phyloP scores from a whole-genome alignment of 257 asterid genomes.

The Gardenia jasminoides region DNA sequence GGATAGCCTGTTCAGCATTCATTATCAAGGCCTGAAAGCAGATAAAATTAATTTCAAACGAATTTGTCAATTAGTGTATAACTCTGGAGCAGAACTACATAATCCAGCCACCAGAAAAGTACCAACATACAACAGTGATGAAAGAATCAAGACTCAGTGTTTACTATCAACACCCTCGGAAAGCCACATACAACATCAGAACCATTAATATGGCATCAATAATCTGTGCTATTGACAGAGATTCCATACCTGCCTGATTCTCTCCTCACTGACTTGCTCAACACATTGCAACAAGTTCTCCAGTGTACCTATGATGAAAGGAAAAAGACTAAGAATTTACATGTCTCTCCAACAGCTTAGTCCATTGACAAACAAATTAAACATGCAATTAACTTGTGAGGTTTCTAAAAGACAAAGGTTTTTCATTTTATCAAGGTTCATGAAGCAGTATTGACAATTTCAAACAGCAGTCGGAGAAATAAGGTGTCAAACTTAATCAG shows the following conservation, averaged over 20 bases:
- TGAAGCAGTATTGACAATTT: not conserved
- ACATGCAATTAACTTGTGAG: not conserved
- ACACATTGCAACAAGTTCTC: slow-evolving; percentile 76
- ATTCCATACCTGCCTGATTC: slow-evolving; percentile 65
- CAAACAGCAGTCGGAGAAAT: not conserved
- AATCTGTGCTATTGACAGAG: not conserved
- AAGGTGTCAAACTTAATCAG: not conserved
- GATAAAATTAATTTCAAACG: slow-evolving; percentile 17
- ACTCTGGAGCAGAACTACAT: not conserved
- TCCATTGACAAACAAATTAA: not conserved
- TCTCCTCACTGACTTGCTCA: slow-evolving; percentile 75
- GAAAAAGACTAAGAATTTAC: not conserved
- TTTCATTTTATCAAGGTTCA: not conserved
- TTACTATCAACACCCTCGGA: not conserved
- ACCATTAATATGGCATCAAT: not conserved
- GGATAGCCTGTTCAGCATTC: slow-evolving; percentile 82
- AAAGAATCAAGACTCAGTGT: not conserved
- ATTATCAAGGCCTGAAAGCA: slow-evolving; percentile 61
- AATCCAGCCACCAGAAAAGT: not conserved
- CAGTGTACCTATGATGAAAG: slow-evolving; percentile 57
- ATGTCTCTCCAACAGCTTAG: not conserved
- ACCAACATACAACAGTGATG: not conserved
- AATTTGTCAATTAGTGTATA: not conserved
- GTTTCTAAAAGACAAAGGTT: not conserved
- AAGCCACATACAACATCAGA: not conserved